phyloP scores from a whole-genome alignment of 202 grass and related monocot species.

The Setaria viridis region DNA sequence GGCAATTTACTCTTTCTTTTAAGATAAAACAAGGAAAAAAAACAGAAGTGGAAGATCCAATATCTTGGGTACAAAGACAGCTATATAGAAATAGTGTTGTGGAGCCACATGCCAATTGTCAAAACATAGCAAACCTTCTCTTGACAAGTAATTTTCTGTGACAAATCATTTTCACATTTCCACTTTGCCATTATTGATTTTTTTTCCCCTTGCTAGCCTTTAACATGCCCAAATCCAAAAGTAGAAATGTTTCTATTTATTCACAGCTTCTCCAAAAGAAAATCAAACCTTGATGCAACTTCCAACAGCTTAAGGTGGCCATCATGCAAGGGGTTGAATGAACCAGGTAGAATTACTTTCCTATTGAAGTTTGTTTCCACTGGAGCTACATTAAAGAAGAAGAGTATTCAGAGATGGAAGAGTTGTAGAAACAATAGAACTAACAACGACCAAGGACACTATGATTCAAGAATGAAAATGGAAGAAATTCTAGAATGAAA shows the following conservation, averaged over 20 bases:
- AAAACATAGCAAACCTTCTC: not conserved
- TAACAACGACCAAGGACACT: slow-evolving; percentile 19
- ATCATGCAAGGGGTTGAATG: slow-evolving; percentile 99
- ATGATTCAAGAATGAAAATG: slow-evolving; percentile 35
- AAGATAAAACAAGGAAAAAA: not conserved
- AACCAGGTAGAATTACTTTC: slow-evolving; percentile 92
- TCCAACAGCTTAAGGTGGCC: slow-evolving; percentile 86
- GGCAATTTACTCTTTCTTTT: slow-evolving; percentile 8
- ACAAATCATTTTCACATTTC: slow-evolving; percentile 16
- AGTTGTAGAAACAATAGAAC: slow-evolving; percentile 28
- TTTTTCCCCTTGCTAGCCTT: slow-evolving; percentile 38
- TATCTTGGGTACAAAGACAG: not conserved
- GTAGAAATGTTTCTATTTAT: not conserved
- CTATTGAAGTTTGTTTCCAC: slow-evolving; percentile 54
- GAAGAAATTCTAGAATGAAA: slow-evolving; percentile 37
- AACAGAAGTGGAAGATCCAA: not conserved
- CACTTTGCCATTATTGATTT: slow-evolving; percentile 24
- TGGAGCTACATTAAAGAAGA: slow-evolving; percentile 49
- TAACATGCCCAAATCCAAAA: slow-evolving; percentile 18
- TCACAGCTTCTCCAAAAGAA: slow-evolving; percentile 25
- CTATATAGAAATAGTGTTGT: not conserved
- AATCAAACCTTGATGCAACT: slow-evolving; percentile 75
- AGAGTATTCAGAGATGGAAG: slow-evolving; percentile 44
- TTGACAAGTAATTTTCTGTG: not conserved
- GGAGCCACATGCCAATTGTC: not conserved